Percentiles rank a stretch among this genome's conserved stretches.
phyloP scores from a whole-genome alignment of 1,284 basidiomycete genomes.

The Ustilago hordei region DNA sequence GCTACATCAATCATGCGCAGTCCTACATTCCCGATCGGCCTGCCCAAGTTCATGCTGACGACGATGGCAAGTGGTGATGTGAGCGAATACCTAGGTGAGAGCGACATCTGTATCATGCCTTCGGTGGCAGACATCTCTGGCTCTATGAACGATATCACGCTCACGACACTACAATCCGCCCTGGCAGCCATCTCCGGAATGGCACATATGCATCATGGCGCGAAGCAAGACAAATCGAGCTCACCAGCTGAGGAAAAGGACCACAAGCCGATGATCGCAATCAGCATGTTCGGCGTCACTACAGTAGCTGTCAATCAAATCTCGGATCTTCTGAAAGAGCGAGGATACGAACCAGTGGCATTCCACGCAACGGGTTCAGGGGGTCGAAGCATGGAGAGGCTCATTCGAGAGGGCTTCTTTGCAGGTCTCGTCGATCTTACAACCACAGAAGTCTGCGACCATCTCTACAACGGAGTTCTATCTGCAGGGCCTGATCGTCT shows the following conservation, averaged over 20 bases:
- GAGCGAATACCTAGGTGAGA: slow-evolving; percentile 41
- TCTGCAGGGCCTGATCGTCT: slow-evolving; percentile 40
- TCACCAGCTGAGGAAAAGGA: background rate
- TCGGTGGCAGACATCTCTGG: slow-evolving; percentile 49
- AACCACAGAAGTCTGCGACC: slow-evolving; percentile 45
- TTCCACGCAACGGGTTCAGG: slow-evolving; percentile 51
- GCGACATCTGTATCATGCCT: slow-evolving; percentile 48
- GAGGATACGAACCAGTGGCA: slow-evolving; percentile 41
- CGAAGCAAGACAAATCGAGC: background rate
- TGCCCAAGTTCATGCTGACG: slow-evolving; percentile 48
- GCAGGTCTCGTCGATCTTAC: slow-evolving; percentile 42
- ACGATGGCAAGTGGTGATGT: slow-evolving; percentile 50
- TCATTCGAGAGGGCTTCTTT: slow-evolving; percentile 42
- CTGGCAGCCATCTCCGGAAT: slow-evolving; percentile 43
- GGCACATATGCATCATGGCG: slow-evolving; percentile 17
- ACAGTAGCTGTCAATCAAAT: slow-evolving; percentile 36
- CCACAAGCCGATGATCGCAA: slow-evolving; percentile 35
- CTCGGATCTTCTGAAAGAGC: slow-evolving; percentile 27
- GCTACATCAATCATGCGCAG: slow-evolving; percentile 46
- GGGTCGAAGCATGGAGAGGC: slow-evolving; percentile 42
- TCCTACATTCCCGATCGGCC: slow-evolving; percentile 29
- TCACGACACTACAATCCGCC: slow-evolving; percentile 26
- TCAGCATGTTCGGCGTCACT: slow-evolving; percentile 52
- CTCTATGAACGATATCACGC: slow-evolving; percentile 39
- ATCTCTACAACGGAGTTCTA: slow-evolving; percentile 40